Evolutionary conservation across 768 basidiomycete species (phyloP), one percentile per base, ranked within the genome.

Genomic region (Leccinellum rugosiceps): DNA sequence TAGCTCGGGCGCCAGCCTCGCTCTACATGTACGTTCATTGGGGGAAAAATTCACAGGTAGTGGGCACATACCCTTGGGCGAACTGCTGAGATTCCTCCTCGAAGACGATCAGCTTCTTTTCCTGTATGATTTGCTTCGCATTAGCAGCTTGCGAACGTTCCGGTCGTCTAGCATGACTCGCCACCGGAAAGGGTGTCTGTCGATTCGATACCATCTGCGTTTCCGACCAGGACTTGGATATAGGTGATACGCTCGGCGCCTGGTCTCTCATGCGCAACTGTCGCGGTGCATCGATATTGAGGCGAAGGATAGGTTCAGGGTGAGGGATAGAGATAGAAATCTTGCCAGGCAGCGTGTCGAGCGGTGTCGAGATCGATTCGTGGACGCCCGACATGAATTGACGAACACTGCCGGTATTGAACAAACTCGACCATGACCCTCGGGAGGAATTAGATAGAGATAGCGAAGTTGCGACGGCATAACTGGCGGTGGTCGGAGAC

Each of bases 361-460:
- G 65, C 8, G 79, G 77, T 19, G 74, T 78, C 41, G 70, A 71
- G 17, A 79, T 72, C 1, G 78, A 75, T 60, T 83, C 85, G 32
- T 83, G 81, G 28, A 83, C 75, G 31, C 85, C 83, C 11, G 77
- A 77, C 62, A 91, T 84, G 57, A 92, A 82, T 55, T 90, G 86
- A 26, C 86, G 78, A 72, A 91, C 76, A 44, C 77, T 80, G 17
- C 81, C 82, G 1, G 87, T 75, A 58, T 84, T 86, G 68, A 90
- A 88, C 11, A 92, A 66, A 64, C 84, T 91, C 0, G 89, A 87
- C 91, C 91, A 92, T 0, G 91, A 90, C 9, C 84, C 88, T 45
- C 84, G 79, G 3, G 90, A 90, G 3, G 88, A 84, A 47, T 73
- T 80, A 0, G 86, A 85, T 0, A 83, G 75, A 46, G 79, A 74